Evolutionary conservation across 441 rosid species (phyloP), one percentile per base, ranked within the genome.

Genomic region (Sinapis alba): DNA sequence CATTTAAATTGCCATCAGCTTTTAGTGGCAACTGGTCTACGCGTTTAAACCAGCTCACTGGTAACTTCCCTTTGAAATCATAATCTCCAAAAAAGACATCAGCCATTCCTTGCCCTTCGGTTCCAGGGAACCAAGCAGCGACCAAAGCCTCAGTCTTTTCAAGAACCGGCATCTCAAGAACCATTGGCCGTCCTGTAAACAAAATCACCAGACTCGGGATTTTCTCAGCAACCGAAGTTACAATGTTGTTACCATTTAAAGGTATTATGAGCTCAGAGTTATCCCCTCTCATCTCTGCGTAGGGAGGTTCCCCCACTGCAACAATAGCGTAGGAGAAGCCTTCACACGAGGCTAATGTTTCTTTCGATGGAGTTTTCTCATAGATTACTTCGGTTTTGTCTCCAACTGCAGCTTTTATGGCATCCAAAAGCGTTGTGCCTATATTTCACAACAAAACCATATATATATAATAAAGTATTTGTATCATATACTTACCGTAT

Each of bases 41-140:
- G 24, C 47, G 70, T 80, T 80, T 89, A 51, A 93, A 86, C 98
- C 98, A 93, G 51, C 93, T 79, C 70, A 90, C 81, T 0, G 99
- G 98, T 58, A 93, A 80, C 76, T 75, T 79, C 4, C 99, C 91
- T 7, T 71, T 10, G 32, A 92, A 92, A 13, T 85, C 88, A 47
- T 80, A 70, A 76, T 89, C 90, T 20, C 98, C 99, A 1, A 90
- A 92, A 6, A 92, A 58, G 26, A 87, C 93, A 68, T 95, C 97
- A 16, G 90, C 32, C 7, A 92, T 69, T 26, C 97, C 98, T 23
- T 71, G 75, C 23, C 91, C 98, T 83, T 95, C 43, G 0, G 75
- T 89, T 80, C 99, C 99, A 30, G 98, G 99, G 72, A 92, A 66
- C 99, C 99, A 92, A 36, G 99, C 98, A 51, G 95, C 97, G 18